Conservation (phyloP, 768 basidiomycete species). For the Auriscalpium orientale region DNA sequence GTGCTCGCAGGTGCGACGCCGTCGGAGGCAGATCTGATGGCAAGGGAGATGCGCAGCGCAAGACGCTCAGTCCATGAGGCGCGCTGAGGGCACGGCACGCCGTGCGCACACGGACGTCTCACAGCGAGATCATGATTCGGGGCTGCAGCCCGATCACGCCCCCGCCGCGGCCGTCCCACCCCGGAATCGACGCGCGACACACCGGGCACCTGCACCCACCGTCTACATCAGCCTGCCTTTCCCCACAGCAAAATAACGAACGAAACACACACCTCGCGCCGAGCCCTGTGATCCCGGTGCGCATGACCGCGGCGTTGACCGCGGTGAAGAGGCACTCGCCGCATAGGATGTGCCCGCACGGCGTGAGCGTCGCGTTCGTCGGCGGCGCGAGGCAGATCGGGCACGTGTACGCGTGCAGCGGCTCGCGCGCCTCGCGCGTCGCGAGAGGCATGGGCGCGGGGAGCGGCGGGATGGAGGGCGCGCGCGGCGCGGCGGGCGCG, state of each 20-base stretch:
- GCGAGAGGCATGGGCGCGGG: no score
- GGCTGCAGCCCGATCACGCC: conserved; percentile 15
- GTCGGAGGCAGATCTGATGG: no score
- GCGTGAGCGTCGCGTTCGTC: conserved; percentile 14
- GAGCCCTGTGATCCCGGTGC: conserved; percentile 11
- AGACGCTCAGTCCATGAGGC: no score
- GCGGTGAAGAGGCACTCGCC: conserved; percentile 17
- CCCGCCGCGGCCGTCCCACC: conserved; percentile 15
- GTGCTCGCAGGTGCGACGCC: no score
- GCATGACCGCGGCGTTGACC: conserved; percentile 7
- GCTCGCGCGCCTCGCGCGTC: background rate
- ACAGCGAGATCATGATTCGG: conserved; percentile 10
- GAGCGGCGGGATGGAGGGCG: no score
- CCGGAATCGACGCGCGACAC: conserved; percentile 13
- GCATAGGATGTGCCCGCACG: conserved; percentile 17
- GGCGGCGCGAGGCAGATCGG: conserved; percentile 15
- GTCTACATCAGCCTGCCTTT: background rate
- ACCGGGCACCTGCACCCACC: conserved; percentile 11
- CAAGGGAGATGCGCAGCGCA: no score
- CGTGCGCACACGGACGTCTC: background rate
- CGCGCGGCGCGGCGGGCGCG: no score
- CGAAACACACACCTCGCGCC: conserved; percentile 10
- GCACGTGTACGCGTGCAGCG: conserved; percentile 12
- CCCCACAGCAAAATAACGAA: background rate
- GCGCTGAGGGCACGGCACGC: no score